A percentile compares a stretch with the other conserved stretches of the same genome.
These are phyloP conservation scores for Mortierella polycephala DNA, from an alignment of 371 early-diverging fungal genomes.

Conservation along the genomic window DNA sequence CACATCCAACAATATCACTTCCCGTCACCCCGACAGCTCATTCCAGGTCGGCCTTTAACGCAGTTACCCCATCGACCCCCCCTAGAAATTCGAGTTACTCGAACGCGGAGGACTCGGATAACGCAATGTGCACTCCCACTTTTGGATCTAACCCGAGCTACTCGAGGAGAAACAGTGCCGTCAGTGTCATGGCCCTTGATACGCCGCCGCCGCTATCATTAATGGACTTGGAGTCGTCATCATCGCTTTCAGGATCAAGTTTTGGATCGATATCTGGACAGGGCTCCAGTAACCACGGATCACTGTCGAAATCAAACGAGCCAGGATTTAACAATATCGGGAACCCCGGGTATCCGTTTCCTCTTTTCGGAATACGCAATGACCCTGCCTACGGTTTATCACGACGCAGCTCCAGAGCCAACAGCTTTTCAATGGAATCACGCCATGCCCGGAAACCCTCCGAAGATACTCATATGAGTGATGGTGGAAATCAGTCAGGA, in stretches of 20 bases:
- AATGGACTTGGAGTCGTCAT: constrained; percentile 49
- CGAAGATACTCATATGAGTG: constrained; percentile 52
- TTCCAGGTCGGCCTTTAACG: constrained; percentile 29
- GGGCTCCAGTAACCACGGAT: constrained; percentile 11
- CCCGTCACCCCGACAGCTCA: constrained; percentile 26
- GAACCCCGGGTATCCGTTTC: constrained; percentile 36
- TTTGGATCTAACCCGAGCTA: constrained; percentile 32
- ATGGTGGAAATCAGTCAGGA: constrained; percentile 52
- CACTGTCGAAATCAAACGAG: constrained; percentile 9
- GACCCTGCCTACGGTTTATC: constrained; percentile 21
- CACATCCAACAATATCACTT: constrained; percentile 49
- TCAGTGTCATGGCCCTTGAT: constrained; percentile 54
- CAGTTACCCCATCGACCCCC: constrained; percentile 43
- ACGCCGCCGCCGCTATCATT: constrained; percentile 50
- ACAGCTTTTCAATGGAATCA: constrained; percentile 53
- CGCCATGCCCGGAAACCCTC: constrained; percentile 47
- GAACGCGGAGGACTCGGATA: constrained; percentile 47
- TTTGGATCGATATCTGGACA: constrained; percentile 23
- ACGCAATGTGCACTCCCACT: constrained; percentile 55
- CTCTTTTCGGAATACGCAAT: constrained; percentile 34
- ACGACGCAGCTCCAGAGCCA: constrained; percentile 47
- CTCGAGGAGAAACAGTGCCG: constrained; percentile 44
- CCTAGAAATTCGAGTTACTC: constrained; percentile 39
- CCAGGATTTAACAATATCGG: constrained; percentile 6
- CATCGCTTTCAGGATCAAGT: constrained; percentile 28